phyloP scores from a whole-genome alignment of 2,329 filamentous ascomycete genomes.

The Ophiocordyceps camponoti-rufipedis region DNA sequence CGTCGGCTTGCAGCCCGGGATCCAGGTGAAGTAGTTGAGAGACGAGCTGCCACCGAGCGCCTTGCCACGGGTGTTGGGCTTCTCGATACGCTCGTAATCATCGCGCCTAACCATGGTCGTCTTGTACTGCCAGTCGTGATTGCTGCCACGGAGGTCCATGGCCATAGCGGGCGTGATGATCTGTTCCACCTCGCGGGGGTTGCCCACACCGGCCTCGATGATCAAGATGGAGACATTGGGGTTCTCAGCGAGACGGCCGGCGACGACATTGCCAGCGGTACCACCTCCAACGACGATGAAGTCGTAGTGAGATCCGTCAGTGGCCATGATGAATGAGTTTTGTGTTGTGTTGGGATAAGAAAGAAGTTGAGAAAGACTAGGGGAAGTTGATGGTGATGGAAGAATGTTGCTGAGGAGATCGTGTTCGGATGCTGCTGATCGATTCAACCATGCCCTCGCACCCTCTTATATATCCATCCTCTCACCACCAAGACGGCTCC shows the following conservation, averaged over 20 bases:
- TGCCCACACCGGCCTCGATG: slow-evolving; percentile 28
- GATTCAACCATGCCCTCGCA: no score
- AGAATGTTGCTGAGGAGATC: no score
- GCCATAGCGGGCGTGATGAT: slow-evolving; percentile 34
- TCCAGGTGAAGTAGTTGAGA: slow-evolving; percentile 47
- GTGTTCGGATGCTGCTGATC: no score
- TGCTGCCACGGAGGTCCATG: slow-evolving; percentile 32
- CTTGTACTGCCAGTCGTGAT: slow-evolving; percentile 44
- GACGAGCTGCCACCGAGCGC: slow-evolving; percentile 39
- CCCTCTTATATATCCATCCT: not conserved
- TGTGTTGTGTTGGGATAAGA: not conserved
- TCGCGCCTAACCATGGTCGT: slow-evolving; percentile 38
- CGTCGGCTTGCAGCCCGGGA: slow-evolving; percentile 36
- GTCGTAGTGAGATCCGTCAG: slow-evolving; percentile 8
- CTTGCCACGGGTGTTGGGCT: slow-evolving; percentile 43
- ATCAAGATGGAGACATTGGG: slow-evolving; percentile 23
- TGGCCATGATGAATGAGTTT: not conserved
- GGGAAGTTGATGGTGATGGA: not conserved
- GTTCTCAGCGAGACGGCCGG: slow-evolving; percentile 17
- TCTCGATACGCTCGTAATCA: slow-evolving; percentile 42
- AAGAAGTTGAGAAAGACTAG: not conserved
- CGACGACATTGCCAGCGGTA: slow-evolving; percentile 16
- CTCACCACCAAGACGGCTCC: not conserved
- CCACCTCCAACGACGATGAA: slow-evolving; percentile 17
- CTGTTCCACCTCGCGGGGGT: slow-evolving; percentile 28